Conservation (phyloP, 768 basidiomycete genomes). For the Boletus barrowsii region DNA sequence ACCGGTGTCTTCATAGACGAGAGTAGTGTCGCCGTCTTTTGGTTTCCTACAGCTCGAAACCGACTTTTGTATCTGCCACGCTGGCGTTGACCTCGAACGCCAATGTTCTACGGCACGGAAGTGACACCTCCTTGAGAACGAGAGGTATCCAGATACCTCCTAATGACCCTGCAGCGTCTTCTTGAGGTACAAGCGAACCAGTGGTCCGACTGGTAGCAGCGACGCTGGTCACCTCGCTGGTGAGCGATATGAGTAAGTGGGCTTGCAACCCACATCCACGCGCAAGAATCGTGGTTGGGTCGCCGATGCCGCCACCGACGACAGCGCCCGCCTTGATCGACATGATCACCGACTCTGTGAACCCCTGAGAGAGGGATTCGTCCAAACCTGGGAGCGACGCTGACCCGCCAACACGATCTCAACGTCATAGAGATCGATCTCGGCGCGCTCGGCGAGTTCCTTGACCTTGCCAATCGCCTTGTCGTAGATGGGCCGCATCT, state of each 20-base stretch:
- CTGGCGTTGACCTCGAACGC: constrained; percentile 55
- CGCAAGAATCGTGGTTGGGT: constrained; percentile 75
- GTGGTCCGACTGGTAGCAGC: constrained; percentile 61
- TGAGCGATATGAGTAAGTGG: constrained; percentile 51
- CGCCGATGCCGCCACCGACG: constrained; percentile 68
- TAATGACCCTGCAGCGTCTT: constrained; percentile 37
- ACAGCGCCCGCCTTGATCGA: constrained; percentile 67
- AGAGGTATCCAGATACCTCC: constrained; percentile 67
- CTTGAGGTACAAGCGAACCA: constrained; percentile 61
- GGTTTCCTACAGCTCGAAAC: constrained; percentile 79
- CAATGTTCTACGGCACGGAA: constrained; percentile 63
- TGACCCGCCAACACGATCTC: constrained; percentile 77
- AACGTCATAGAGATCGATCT: constrained; percentile 61
- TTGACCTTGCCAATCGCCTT: constrained; percentile 49
- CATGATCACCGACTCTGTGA: constrained; percentile 59
- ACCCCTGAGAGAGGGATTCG: constrained; percentile 50
- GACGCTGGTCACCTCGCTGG: constrained; percentile 41
- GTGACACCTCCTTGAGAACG: constrained; percentile 65
- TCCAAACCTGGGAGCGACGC: constrained; percentile 73
- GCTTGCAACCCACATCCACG: constrained; percentile 79
- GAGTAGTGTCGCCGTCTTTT: too few relatives aligned
- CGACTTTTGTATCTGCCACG: constrained; percentile 38
- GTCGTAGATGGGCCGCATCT: constrained; percentile 58
- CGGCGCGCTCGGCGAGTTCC: constrained; percentile 49
- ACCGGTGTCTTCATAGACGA: too few relatives aligned